phyloP scores from a whole-genome alignment of 371 early-diverging fungal species.

The Batrachochytrium dendrobatidis region DNA sequence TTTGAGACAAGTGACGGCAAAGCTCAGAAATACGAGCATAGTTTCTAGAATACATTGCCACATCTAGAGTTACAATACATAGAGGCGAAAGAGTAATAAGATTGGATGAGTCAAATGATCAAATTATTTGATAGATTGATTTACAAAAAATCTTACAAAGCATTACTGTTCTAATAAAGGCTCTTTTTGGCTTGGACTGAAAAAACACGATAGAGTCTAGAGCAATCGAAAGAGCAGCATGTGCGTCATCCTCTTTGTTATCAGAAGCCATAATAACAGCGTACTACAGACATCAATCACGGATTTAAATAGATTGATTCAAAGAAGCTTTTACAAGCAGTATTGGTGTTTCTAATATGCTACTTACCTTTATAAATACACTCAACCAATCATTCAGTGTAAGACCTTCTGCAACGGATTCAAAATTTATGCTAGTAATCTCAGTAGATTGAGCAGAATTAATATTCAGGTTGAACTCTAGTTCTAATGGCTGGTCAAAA shows the following conservation, averaged over 20 bases:
- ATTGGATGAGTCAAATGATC: background rate
- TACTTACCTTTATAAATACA: constrained; percentile 50
- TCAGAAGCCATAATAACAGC: constrained; percentile 51
- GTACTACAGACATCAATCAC: constrained; percentile 34
- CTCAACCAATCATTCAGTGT: constrained; percentile 56
- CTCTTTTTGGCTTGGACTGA: constrained; percentile 40
- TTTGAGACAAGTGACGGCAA: constrained; percentile 42
- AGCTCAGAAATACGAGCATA: constrained; percentile 33
- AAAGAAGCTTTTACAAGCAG: background rate
- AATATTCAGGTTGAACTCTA: too few relatives aligned
- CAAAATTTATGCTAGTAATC: too few relatives aligned
- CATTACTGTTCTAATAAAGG: constrained; percentile 49
- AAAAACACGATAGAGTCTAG: constrained; percentile 62
- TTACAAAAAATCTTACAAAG: constrained; percentile 52
- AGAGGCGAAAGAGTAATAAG: background rate
- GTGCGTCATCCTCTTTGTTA: constrained; percentile 53
- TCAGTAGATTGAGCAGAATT: too few relatives aligned
- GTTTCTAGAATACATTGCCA: constrained; percentile 40
- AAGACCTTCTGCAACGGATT: constrained; percentile 45
- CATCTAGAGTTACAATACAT: constrained; percentile 26
- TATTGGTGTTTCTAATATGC: too few relatives aligned
- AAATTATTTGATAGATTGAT: background rate
- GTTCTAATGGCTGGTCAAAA: too few relatives aligned
- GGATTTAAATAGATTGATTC: constrained; percentile 1
- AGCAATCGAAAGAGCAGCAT: constrained; percentile 50